Conservation (phyloP, 495 filamentous ascomycete species). For the Podospora tetraspora region DNA sequence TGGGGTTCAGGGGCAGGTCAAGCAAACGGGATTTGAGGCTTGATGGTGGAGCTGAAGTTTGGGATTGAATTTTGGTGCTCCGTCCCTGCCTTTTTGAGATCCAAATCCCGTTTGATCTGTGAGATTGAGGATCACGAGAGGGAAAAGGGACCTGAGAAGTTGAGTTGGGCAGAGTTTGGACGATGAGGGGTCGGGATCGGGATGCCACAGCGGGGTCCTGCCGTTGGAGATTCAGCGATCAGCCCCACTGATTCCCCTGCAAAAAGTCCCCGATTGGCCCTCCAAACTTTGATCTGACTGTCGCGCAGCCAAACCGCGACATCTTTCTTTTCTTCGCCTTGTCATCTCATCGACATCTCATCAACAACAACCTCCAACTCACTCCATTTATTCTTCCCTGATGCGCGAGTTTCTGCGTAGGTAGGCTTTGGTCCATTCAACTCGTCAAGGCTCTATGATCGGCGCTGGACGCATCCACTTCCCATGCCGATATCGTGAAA, state of each 20-base stretch:
- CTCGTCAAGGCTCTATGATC: too few species aligned
- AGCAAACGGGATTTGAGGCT: background rate
- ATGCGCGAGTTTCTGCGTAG: too few species aligned
- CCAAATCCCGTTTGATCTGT: background rate
- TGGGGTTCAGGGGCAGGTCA: background rate
- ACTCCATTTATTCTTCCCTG: too few species aligned
- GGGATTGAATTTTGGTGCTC: background rate
- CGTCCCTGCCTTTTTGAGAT: background rate
- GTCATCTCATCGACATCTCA: background rate
- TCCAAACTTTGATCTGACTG: background rate
- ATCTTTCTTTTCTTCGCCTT: background rate
- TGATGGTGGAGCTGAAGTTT: background rate
- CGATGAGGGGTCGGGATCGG: background rate
- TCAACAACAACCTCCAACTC: background rate
- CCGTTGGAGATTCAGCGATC: background rate
- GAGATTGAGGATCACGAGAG: too few species aligned
- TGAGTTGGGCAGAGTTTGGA: background rate
- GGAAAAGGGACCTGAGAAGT: background rate
- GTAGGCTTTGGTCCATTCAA: too few species aligned
- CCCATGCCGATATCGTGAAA: too few species aligned
- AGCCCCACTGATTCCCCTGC: background rate
- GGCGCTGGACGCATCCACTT: background rate
- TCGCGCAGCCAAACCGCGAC: background rate
- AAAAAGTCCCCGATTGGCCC: background rate
- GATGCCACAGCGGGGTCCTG: background rate